These are phyloP conservation scores for Aegilops tauschii DNA, from an alignment of 176 grass and related monocot species.

Conservation along the genomic window DNA sequence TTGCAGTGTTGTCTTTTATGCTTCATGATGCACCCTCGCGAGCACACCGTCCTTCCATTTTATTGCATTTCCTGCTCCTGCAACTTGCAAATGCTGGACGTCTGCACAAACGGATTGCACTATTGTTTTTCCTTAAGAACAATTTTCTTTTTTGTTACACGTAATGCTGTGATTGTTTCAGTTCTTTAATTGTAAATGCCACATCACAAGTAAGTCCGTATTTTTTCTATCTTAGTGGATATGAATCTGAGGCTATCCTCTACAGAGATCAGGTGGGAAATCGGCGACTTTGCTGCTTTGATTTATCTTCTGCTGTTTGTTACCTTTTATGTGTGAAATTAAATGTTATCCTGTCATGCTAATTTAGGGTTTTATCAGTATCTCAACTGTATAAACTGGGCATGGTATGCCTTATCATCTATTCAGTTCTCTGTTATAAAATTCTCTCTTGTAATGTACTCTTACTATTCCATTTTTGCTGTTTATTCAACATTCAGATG, in stretches of 20 bases:
- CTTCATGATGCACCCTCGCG: background rate
- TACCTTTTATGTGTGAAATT: background rate
- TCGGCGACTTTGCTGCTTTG: background rate
- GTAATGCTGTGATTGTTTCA: background rate
- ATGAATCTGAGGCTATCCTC: background rate
- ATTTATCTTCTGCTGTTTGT: background rate
- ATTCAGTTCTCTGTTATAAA: background rate
- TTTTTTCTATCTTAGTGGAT: constrained; percentile 8
- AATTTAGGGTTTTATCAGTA: constrained; percentile 4
- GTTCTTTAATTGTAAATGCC: background rate
- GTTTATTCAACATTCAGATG: constrained; percentile 39
- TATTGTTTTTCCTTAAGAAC: background rate
- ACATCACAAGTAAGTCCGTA: background rate
- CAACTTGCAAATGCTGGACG: background rate
- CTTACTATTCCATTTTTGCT: constrained; percentile 28
- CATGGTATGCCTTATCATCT: background rate
- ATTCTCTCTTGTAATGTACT: background rate
- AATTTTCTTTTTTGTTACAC: background rate
- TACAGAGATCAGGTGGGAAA: background rate
- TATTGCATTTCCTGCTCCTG: background rate
- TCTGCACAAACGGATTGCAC: background rate
- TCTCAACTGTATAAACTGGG: constrained; percentile 3
- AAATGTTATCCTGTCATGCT: background rate
- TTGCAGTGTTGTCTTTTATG: constrained; percentile 2
- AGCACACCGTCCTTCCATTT: background rate